Evolutionary conservation across 176 grass and related monocot species (phyloP).

Genomic region (Carex pumila): DNA sequence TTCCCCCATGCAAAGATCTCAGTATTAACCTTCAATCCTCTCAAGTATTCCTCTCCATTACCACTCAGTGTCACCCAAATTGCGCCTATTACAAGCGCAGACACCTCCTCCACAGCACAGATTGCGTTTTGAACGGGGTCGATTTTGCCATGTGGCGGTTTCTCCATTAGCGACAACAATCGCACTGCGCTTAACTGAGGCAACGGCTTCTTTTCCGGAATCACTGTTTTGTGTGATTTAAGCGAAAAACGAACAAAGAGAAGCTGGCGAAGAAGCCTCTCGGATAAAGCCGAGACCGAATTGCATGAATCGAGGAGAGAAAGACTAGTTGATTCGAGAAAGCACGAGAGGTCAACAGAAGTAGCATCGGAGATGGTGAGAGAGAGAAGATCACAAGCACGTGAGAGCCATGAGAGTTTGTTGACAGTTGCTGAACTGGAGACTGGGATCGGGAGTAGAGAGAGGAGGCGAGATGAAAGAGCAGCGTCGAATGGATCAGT

Average conservation of each 20-base stretch:
- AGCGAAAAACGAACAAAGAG: slow-evolving; percentile 59
- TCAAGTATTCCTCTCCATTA: not conserved
- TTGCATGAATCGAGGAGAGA: slow-evolving; percentile 68
- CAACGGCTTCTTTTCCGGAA: not conserved
- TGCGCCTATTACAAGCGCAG: slow-evolving; percentile 33
- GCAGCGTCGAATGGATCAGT: slow-evolving; percentile 23
- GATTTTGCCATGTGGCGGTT: slow-evolving; percentile 16
- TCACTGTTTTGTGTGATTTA: slow-evolving; percentile 24
- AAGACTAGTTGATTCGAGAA: slow-evolving; percentile 39
- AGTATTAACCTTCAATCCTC: not conserved
- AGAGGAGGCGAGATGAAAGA: slow-evolving; percentile 28
- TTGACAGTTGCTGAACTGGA: slow-evolving; percentile 19
- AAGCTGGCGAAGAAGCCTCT: slow-evolving; percentile 44
- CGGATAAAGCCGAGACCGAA: slow-evolving; percentile 38
- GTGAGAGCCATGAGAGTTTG: slow-evolving; percentile 30
- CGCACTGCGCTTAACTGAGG: slow-evolving; percentile 24
- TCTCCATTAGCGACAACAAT: slow-evolving; percentile 22
- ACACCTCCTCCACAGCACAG: slow-evolving; percentile 48
- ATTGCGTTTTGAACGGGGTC: slow-evolving; percentile 33
- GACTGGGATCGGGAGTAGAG: slow-evolving; percentile 19
- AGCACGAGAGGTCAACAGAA: not conserved
- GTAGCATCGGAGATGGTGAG: slow-evolving; percentile 31
- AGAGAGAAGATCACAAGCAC: slow-evolving; percentile 42
- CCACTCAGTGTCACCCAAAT: slow-evolving; percentile 35
- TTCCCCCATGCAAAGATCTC: slow-evolving; percentile 41